Percentiles rank a stretch among this genome's conserved stretches.
Evolutionary conservation across 768 basidiomycete species (phyloP).

Genomic region (Crucibulum laeve): DNA sequence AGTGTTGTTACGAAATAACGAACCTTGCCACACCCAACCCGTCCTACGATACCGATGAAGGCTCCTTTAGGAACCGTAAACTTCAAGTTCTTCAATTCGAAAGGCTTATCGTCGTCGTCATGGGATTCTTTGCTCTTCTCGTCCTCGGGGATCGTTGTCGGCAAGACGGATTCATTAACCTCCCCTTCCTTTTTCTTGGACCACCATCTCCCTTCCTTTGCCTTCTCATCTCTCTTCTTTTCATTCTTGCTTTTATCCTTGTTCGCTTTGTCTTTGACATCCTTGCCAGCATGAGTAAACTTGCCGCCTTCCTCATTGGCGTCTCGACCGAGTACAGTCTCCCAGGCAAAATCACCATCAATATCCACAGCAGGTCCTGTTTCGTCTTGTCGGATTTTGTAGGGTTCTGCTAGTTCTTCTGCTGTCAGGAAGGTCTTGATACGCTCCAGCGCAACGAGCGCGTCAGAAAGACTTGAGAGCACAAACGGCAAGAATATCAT

Average conservation of each 20-base stretch:
- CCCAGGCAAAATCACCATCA: constrained; percentile 39
- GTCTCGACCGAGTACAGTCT: constrained; percentile 14
- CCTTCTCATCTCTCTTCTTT: background rate
- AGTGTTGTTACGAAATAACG: background rate
- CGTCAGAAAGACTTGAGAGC: constrained; percentile 35
- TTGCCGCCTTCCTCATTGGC: background rate
- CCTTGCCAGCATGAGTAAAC: too few relatives aligned
- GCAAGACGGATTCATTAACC: background rate
- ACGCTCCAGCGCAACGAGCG: constrained; percentile 37
- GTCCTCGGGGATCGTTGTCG: background rate
- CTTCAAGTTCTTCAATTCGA: constrained; percentile 35
- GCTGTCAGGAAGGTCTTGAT: constrained; percentile 37
- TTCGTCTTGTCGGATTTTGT: constrained; percentile 28
- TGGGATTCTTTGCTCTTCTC: too few relatives aligned
- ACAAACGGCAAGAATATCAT: constrained; percentile 43
- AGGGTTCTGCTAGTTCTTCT: constrained; percentile 40
- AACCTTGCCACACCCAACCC: constrained; percentile 60
- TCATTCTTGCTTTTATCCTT: constrained; percentile 1
- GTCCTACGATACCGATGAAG: constrained; percentile 58
- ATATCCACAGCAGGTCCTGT: constrained; percentile 30
- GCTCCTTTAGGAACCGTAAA: constrained; percentile 39
- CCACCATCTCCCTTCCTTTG: background rate
- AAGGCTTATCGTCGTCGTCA: constrained; percentile 32
- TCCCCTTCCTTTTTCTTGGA: background rate
- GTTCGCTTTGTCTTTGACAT: constrained; percentile 7